Base-by-base conservation (phyloP, 805 yeast genomes). In the Hanseniaspora mollemarum region DNA sequence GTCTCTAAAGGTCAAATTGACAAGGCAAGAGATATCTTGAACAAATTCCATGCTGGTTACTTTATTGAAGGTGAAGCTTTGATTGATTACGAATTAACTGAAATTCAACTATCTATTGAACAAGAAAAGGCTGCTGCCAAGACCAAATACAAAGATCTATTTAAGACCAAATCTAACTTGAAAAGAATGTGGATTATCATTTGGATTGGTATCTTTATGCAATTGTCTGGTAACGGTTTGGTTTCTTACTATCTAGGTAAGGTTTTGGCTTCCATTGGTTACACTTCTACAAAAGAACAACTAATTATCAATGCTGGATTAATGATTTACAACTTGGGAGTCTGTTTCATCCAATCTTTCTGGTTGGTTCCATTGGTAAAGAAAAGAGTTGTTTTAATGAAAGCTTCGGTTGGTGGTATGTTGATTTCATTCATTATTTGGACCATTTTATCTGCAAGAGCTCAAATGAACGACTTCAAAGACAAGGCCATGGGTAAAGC, bases 221-320 rank as follows among this genome's bases (percentile, higher is more conserved):
- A 72, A 57, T 58, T 71, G 38, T 71, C 76, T 16, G 80, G 80
- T 58, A 74, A 73, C 57, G 76, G 76, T 52, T 62, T 75, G 53
- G 74, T 74, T 25, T 70, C 76, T 3, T 75, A 73, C 67, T 75
- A 75, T 60, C 63, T 75, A 54, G 65, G 68, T 53, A 67, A 69
- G 57, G 81, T 77, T 13, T 67, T 77, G 55, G 59, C 63, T 53
- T 70, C 77, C 24, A 74, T 77, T 59, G 80, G 81, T 53, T 72
- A 76, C 57, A 73, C 74, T 43, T 67, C 66, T n/a, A 63, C 68
- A 24, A 62, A 62, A 44, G 61, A 64, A 51, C 76, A 76, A 61
- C 67, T 75, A 51, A 60, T 71, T 46, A 69, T 75, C 59, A 76
- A 76, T 59, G 79, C 75, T 51, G 71, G 72, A 53, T 67, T 75